Conservation (phyloP, 2,329 filamentous ascomycete species). For the Fusarium mundagurra region DNA sequence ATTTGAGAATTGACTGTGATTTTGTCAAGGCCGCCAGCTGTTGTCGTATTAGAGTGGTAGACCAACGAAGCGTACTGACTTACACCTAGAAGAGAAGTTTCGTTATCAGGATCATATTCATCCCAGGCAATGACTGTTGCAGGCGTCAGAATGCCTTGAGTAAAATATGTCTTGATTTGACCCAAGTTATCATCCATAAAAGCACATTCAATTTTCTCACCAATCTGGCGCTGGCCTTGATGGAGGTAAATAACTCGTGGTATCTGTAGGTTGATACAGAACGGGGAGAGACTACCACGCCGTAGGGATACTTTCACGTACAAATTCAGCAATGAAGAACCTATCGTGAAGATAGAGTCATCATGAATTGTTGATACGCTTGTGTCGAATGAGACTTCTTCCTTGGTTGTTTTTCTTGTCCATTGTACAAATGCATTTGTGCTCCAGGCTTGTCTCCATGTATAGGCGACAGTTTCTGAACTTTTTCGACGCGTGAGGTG, state of each 20-base stretch:
- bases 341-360: neutral
- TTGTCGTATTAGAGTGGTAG: rapidly evolving
- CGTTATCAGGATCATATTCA: neutral
- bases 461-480: neutral
- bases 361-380: rapidly evolving
- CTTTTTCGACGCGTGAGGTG: rapidly evolving
- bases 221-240: neutral
- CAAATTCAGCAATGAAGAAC: neutral
- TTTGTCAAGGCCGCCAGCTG: neutral
- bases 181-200: neutral
- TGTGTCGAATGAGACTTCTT: neutral
- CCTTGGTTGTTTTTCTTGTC: neutral
- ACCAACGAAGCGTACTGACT: rapidly evolving
- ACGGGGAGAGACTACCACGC: neutral
- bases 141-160: neutral
- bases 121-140: neutral
- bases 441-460: neutral
- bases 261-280: neutral
- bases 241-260: neutral
- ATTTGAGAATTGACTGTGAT: neutral
- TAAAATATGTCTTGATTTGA: neutral
- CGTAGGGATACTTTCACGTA: neutral
- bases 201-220: rapidly evolving
- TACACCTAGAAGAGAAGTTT: neutral
- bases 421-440: neutral